A percentile compares a stretch with the other conserved stretches of the same genome.
Evolutionary conservation across 2,329 filamentous ascomycete genomes (phyloP).

Genomic region (Spiromastix sp.): DNA sequence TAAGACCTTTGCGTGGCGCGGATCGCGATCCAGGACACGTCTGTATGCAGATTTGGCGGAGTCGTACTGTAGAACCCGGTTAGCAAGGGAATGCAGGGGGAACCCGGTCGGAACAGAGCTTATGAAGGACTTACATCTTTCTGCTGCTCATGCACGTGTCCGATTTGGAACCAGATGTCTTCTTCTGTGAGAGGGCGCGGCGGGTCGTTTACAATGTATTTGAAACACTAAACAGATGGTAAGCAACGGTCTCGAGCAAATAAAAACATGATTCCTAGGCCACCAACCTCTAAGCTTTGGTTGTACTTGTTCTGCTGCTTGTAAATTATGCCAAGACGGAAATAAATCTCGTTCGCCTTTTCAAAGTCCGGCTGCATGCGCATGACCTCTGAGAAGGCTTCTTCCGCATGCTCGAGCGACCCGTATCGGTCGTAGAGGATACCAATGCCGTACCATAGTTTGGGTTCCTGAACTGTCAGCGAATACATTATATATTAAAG

Average conservation of each 20-base stretch:
- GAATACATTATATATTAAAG: constrained; percentile 2
- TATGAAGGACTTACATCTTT: constrained; percentile 97
- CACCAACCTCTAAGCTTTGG: constrained; percentile 76
- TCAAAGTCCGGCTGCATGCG: constrained; percentile 95
- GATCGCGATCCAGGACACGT: constrained; percentile 85
- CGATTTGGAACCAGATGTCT: constrained; percentile 99
- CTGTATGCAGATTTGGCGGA: constrained; percentile 86
- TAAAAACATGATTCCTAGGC: constrained; percentile 12
- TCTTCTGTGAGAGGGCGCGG: constrained; percentile 89
- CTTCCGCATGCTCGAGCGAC: constrained; percentile 91
- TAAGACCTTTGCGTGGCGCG: constrained; percentile 93
- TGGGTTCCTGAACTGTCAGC: constrained; percentile 60
- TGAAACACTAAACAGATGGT: constrained; percentile 64
- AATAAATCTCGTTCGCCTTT: constrained; percentile 98
- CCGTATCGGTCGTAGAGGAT: constrained; percentile 96
- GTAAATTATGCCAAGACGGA: constrained; percentile 97
- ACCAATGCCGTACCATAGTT: constrained; percentile 97
- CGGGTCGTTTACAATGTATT: constrained; percentile 90
- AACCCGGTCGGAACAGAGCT: too few species aligned
- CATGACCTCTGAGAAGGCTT: constrained; percentile 98
- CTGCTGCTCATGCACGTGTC: constrained; percentile 96
- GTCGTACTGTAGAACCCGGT: constrained; percentile 60
- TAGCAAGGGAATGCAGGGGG: constrained; percentile 17
- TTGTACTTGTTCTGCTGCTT: constrained; percentile 94
- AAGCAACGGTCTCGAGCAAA: constrained; percentile 2